Evolutionary conservation across 495 filamentous ascomycete species (phyloP).

Genomic region (Aspergillus nanangensis): DNA sequence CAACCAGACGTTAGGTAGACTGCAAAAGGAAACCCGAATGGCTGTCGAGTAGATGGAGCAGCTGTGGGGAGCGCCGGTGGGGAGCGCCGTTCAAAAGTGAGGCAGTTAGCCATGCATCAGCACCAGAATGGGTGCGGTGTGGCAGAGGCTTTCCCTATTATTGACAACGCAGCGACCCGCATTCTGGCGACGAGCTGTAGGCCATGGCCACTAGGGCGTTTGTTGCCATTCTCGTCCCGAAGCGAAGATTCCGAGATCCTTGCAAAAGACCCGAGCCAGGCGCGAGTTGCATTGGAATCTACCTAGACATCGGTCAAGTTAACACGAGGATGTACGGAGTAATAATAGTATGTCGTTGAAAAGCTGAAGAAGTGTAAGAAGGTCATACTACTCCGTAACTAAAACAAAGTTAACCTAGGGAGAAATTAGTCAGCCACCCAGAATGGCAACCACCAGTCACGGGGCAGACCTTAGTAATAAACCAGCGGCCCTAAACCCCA

Average conservation of each 20-base stretch:
- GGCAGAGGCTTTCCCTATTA: constrained; percentile 9
- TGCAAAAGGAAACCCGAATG: constrained; percentile 22
- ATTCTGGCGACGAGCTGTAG: background rate
- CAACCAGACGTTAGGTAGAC: constrained; percentile 23
- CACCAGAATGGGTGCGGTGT: constrained; percentile 16
- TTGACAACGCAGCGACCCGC: constrained; percentile 22
- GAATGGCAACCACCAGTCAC: background rate
- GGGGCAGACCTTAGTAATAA: background rate
- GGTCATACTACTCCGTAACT: too few relatives aligned
- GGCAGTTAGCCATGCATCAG: constrained; percentile 24
- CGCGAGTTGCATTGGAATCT: too few relatives aligned
- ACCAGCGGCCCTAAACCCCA: constrained; percentile 6
- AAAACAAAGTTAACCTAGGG: too few relatives aligned
- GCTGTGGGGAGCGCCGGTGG: too few relatives aligned
- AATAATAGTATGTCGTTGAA: background rate
- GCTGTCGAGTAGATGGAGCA: too few relatives aligned
- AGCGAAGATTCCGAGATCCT: background rate
- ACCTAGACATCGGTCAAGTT: too few relatives aligned
- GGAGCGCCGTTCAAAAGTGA: constrained; percentile 19
- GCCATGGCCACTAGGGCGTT: background rate
- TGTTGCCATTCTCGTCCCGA: too few relatives aligned
- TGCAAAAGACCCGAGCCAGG: background rate
- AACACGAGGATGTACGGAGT: too few relatives aligned
- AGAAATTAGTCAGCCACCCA: constrained; percentile 1
- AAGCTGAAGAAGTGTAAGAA: background rate